Conservation (phyloP, 352 stramenopile species). For the Thraustotheca clavata region DNA sequence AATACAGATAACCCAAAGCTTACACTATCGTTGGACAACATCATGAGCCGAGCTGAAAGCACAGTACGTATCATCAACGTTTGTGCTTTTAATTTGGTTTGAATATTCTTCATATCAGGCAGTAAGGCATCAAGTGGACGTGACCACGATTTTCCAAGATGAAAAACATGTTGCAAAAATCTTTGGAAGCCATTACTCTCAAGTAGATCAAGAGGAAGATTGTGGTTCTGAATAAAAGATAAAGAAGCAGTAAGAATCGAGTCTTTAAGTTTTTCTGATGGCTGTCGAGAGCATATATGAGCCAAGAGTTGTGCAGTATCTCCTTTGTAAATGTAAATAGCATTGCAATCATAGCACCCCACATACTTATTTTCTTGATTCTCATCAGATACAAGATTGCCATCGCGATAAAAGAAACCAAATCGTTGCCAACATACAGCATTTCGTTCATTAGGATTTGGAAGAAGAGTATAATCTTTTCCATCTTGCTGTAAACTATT, state of each 20-base stretch:
- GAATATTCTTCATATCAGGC: neutral
- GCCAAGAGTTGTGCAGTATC: neutral
- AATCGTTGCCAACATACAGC: conserved; percentile 10
- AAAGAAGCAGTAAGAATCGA: neutral
- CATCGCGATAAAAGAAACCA: conserved; percentile 16
- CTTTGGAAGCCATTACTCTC: neutral
- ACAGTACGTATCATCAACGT: neutral
- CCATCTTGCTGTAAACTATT: neutral
- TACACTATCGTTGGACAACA: conserved; percentile 1
- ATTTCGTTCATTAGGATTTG: conserved; percentile 3
- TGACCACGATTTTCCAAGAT: neutral
- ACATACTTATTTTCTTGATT: neutral
- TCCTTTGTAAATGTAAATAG: neutral
- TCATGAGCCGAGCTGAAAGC: neutral
- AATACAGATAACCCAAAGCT: neutral
- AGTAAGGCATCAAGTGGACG: neutral
- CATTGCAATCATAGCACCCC: conserved; percentile 18
- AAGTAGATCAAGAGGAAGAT: neutral
- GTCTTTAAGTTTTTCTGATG: neutral
- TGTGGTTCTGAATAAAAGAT: neutral
- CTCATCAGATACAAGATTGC: neutral
- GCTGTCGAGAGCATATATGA: neutral
- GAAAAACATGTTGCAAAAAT: neutral
- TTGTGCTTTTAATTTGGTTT: neutral
- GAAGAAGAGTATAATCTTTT: neutral